Conservation (phyloP, 495 filamentous ascomycete species). For the Aspergillus baeticus region DNA sequence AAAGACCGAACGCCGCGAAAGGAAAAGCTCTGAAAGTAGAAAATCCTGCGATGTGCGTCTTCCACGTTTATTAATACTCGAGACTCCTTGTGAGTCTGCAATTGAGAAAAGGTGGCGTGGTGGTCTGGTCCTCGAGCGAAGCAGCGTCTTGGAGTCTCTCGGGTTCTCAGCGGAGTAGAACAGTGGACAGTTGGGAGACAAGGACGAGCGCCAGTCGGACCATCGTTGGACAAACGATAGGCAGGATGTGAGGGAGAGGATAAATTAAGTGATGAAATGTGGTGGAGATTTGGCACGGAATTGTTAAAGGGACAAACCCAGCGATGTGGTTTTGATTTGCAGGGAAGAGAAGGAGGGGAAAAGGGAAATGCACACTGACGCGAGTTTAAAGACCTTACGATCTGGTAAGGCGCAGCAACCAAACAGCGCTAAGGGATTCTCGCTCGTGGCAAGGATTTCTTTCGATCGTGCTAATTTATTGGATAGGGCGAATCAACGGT, state of each 20-base stretch:
- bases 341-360: conserved; percentile 25
- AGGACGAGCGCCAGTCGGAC: conserved; percentile 6
- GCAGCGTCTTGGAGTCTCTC: neutral
- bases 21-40: neutral
- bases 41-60: neutral
- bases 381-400: conserved; percentile 1
- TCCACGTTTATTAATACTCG: neutral
- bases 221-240: conserved; percentile 13
- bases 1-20: neutral
- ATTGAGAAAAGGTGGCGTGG: conserved; percentile 3
- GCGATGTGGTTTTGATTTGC: conserved; percentile 40
- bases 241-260: conserved; percentile 1
- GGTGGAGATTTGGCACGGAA: conserved; percentile 3
- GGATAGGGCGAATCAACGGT: conserved; percentile 1
- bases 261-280: conserved; percentile 6
- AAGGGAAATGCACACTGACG: neutral
- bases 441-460: neutral
- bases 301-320: conserved; percentile 19
- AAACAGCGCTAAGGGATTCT: neutral
- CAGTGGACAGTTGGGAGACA: conserved; percentile 5
- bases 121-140: neutral
- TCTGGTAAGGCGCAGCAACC: neutral
- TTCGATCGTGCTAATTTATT: conserved; percentile 1
- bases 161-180: conserved; percentile 7
- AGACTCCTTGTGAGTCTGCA: neutral